Base-by-base conservation (phyloP, 2,329 filamentous ascomycete genomes). In the Pleoardoris graminearum region DNA sequence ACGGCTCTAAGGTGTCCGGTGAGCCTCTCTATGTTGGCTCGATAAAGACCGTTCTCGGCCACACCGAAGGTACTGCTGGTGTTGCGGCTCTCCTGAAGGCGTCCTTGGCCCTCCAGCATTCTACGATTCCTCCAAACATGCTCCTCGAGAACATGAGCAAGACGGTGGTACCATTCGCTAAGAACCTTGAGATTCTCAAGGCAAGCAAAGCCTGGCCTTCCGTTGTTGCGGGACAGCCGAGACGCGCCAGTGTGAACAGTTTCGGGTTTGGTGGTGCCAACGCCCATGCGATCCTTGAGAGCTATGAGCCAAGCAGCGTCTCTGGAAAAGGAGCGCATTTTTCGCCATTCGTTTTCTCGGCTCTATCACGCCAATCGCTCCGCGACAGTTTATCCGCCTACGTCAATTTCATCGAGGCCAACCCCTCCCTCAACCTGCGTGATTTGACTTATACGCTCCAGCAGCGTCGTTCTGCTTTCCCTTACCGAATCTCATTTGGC, bases 91-190 rank as follows among this genome's bases (percentile, higher is more conserved):
- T 76, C 12, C 57, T 76, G 16, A 75, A 75, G 33, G 68, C 69
- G 12, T 65, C 67, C 0, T 55, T 78, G n/a, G 65, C 73, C 0
- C 51, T 80, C 10, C 67, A 76, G 51, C 52, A 77, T 50, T 52
- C 55, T 1, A 61, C 43, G 0, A 63, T 75, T 6, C 72, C 72
- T 0, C 57, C 62, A 2, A 62, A 72, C 27, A 33, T 63, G n/a
- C 62, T 59, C 11, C 62, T 61, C 45, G 44, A 38, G 7, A 42
- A 44, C 1, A 53, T 54, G 1, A 61, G 67, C 43, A 55, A 59
- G 1, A 52, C 53, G 36, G 61, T 63, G 11, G 50, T 50, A 2
- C 60, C 50, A 12, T 47, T 53, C n/a, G 41, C 58, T 3, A 27
- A 8, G 1, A 54, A 58, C 1, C 44, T 66, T 0, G 23, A 17